A percentile compares a stretch with the other conserved stretches of the same genome.
Conservation (phyloP, 139 green algal genomes). For the Closterium sp. region DNA sequence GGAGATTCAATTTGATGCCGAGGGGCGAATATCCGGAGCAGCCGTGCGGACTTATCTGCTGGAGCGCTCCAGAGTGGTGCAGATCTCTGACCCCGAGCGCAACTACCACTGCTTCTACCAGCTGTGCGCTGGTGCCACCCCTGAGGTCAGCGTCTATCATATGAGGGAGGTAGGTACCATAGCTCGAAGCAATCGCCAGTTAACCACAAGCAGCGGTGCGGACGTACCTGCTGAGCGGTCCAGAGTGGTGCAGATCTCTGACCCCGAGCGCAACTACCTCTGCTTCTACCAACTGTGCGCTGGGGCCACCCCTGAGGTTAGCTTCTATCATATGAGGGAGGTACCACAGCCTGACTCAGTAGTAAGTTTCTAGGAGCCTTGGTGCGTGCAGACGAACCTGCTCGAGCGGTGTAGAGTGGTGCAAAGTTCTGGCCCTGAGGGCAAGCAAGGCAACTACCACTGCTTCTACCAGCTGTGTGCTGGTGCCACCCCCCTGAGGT, state of each 20-base stretch:
- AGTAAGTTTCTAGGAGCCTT: too few species aligned
- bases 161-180: too few species aligned
- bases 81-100: constrained; percentile 90
- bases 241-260: constrained; percentile 82
- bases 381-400: constrained; percentile 85
- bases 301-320: constrained; percentile 65
- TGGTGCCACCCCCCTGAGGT: constrained; percentile 68
- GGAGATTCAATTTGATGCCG: constrained; percentile 90
- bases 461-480: constrained; percentile 98
- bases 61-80: constrained; percentile 90
- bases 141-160: constrained; percentile 43
- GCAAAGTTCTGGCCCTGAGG: constrained; percentile 90
- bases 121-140: constrained; percentile 82
- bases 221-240: constrained; percentile 96
- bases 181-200: too few species aligned
- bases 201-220: too few species aligned
- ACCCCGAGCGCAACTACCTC: constrained; percentile 97
- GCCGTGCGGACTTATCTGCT: constrained; percentile 87
- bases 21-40: constrained; percentile 51
- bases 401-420: constrained; percentile 92
- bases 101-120: constrained; percentile 99
- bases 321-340: too few species aligned
- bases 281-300: constrained; percentile 98
- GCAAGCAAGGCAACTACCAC: constrained; percentile 90
- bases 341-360: too few species aligned